phyloP scores from a whole-genome alignment of 2,329 filamentous ascomycete species.

The Hymenoscyphus fraxineus region DNA sequence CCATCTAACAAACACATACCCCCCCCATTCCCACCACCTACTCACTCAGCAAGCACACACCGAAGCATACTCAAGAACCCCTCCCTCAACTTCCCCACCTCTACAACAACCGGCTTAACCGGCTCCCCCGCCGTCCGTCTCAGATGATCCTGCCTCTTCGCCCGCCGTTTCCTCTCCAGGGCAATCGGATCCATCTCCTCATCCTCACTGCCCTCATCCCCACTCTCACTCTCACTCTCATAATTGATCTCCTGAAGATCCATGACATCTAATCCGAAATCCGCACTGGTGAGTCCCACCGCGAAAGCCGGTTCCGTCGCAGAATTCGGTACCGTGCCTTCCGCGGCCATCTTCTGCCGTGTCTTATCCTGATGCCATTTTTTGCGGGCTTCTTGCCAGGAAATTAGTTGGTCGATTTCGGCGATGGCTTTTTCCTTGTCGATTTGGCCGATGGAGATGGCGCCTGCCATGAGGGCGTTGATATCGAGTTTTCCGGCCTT shows the following conservation, averaged over 20 bases:
- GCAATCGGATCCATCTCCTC: slow-evolving; percentile 84
- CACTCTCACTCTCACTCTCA: slow-evolving; percentile 63
- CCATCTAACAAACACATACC: neutral
- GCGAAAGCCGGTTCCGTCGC: slow-evolving; percentile 50
- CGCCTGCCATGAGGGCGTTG: slow-evolving; percentile 86
- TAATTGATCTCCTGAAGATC: slow-evolving; percentile 85
- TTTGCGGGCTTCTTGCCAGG: slow-evolving; percentile 93
- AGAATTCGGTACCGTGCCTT: slow-evolving; percentile 50
- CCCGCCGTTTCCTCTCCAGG: slow-evolving; percentile 74
- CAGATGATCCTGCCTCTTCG: slow-evolving; percentile 74
- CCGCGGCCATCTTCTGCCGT: slow-evolving; percentile 95
- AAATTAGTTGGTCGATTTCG: slow-evolving; percentile 82
- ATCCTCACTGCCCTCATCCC: slow-evolving; percentile 63
- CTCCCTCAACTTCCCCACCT: slow-evolving; percentile 75
- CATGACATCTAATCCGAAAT: slow-evolving; percentile 85
- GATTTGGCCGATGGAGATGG: slow-evolving; percentile 61
- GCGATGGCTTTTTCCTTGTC: slow-evolving; percentile 67
- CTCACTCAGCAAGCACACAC: slow-evolving; percentile 73
- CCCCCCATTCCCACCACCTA: slow-evolving; percentile 38
- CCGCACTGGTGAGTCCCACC: slow-evolving; percentile 66
- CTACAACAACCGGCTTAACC: slow-evolving; percentile 70
- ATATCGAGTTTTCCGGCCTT: slow-evolving; percentile 85
- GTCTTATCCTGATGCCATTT: slow-evolving; percentile 99
- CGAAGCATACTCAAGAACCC: slow-evolving; percentile 80
- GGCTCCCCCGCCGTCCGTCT: slow-evolving; percentile 80